phyloP scores from a whole-genome alignment of 2,329 filamentous ascomycete species.

The Chalara sp. region DNA sequence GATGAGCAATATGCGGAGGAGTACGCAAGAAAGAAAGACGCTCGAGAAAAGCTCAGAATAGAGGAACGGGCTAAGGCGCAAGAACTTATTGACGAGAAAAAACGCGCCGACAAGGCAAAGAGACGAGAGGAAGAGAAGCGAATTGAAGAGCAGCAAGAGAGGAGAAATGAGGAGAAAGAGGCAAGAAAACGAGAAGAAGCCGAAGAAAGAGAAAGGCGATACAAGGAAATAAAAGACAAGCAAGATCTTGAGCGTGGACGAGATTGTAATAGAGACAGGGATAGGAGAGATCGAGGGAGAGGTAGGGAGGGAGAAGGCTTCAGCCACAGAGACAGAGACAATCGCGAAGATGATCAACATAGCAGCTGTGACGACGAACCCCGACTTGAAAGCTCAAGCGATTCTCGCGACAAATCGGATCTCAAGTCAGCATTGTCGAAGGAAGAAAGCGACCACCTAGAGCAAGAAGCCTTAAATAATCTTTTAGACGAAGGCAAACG shows the following conservation, averaged over 20 bases:
- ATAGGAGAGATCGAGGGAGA: too few species aligned
- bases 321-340: conserved; percentile 14
- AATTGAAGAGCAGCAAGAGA: conserved; percentile 37
- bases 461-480: conserved; percentile 28
- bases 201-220: conserved; percentile 16
- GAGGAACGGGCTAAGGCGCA: conserved; percentile 51
- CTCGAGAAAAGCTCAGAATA: conserved; percentile 55
- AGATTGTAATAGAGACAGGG: conserved; percentile 26
- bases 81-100: conserved; percentile 55
- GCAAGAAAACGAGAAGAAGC: conserved; percentile 21
- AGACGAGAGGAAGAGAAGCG: conserved; percentile 44
- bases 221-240: conserved; percentile 14
- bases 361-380: conserved; percentile 16
- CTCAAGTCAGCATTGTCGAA: conserved; percentile 20
- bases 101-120: conserved; percentile 44
- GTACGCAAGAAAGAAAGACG: conserved; percentile 50
- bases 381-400: conserved; percentile 19
- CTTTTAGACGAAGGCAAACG: conserved; percentile 27
- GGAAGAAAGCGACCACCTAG: conserved; percentile 26
- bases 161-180: conserved; percentile 29
- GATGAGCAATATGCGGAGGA: conserved; percentile 69
- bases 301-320: conserved; percentile 24
- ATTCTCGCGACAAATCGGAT: conserved; percentile 12
- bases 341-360: conserved; percentile 18
- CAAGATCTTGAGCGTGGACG: conserved; percentile 19